phyloP scores from a whole-genome alignment of 768 basidiomycete species.

The Grammothele lineata region DNA sequence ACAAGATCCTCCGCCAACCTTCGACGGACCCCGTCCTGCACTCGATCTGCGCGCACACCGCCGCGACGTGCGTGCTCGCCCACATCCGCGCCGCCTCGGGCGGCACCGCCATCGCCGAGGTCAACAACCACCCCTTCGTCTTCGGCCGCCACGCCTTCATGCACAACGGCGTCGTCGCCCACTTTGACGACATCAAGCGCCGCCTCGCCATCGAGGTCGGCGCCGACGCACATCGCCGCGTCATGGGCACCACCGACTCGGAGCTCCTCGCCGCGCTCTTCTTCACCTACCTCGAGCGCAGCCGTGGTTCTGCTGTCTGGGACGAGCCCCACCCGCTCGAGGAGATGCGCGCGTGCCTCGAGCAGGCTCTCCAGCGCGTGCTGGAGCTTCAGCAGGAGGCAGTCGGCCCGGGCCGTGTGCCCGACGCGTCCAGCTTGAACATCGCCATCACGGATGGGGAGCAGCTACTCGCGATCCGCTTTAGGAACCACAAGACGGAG shows the following conservation, averaged over 20 bases:
- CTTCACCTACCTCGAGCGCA: conserved; percentile 26
- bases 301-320: conserved; percentile 17
- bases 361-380: conserved; percentile 23
- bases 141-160: conserved; percentile 27
- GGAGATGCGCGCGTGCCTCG: conserved; percentile 21
- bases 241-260: conserved; percentile 29
- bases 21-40: conserved; percentile 23
- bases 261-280: conserved; percentile 28
- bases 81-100: conserved; percentile 29
- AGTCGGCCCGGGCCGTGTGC: conserved; percentile 8
- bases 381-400: conserved; percentile 22
- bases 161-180: conserved; percentile 28
- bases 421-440: conserved; percentile 27
- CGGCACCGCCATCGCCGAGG: conserved; percentile 20
- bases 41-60: conserved; percentile 23
- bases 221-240: conserved; percentile 17
- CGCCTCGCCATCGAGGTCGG: conserved; percentile 11
- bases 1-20: conserved; percentile 25
- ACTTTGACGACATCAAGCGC: conserved; percentile 19
- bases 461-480: conserved; percentile 29
- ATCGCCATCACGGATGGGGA: conserved; percentile 28
- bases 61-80: conserved; percentile 23
- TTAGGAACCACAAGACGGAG: conserved; percentile 25
- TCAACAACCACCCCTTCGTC: conserved; percentile 26
- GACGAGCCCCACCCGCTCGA: conserved; percentile 22